Conservation (phyloP, 345 rosid genomes). For the Carallia pectinifolia region DNA sequence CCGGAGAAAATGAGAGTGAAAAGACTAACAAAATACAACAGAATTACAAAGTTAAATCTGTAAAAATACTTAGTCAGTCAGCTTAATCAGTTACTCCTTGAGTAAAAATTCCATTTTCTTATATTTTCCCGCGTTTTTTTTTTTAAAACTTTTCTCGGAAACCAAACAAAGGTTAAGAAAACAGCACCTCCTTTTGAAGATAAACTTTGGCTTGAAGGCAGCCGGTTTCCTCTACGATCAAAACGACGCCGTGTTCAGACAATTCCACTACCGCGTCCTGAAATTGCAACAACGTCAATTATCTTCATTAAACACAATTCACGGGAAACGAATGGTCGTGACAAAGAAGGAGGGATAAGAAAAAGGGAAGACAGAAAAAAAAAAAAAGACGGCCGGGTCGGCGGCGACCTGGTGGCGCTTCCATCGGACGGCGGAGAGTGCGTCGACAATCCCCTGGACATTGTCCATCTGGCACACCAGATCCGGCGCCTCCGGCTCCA, state of each 20-base stretch:
- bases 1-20: background rate
- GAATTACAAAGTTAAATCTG: background rate
- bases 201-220: slow-evolving; percentile 96
- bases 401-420: slow-evolving; percentile 74
- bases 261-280: slow-evolving; percentile 83
- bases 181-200: slow-evolving; percentile 75
- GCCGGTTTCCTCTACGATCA: slow-evolving; percentile 78
- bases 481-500: slow-evolving; percentile 54
- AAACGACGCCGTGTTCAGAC: slow-evolving; percentile 83
- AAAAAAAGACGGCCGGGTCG: background rate
- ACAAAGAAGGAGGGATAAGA: too few relatives aligned
- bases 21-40: background rate
- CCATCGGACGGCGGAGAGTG: slow-evolving; percentile 89
- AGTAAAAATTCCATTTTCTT: too few relatives aligned
- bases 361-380: too few relatives aligned
- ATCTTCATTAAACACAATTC: too few relatives aligned
- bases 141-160: background rate
- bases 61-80: background rate
- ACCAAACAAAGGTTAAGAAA: background rate
- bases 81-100: too few relatives aligned
- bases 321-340: too few relatives aligned
- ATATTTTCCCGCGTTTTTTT: background rate
- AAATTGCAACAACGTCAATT: background rate
- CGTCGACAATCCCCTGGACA: slow-evolving; percentile 89
- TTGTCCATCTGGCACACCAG: slow-evolving; percentile 76